Conservation (phyloP, 257 asterid species). For the Mitragyna speciosa region DNA sequence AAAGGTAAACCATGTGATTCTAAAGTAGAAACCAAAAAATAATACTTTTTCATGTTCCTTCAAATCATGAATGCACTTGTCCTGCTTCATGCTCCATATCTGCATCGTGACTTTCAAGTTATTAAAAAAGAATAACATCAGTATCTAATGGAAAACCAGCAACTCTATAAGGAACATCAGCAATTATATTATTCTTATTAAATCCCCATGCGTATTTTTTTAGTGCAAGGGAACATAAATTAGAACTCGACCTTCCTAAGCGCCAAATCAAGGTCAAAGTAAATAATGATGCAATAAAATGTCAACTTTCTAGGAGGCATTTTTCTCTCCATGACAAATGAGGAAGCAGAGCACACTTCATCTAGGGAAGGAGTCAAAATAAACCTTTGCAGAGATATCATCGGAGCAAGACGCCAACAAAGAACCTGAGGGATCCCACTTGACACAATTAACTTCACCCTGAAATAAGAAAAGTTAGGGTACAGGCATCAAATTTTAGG, state of each 20-base stretch:
- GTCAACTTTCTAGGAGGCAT: background rate
- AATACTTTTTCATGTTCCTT: conserved; percentile 30
- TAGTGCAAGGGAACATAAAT: background rate
- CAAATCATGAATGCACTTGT: conserved; percentile 27
- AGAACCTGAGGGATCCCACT: conserved; percentile 36
- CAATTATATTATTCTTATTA: background rate
- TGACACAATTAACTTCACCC: conserved; percentile 44
- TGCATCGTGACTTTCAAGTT: conserved; percentile 15
- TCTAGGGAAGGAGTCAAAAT: background rate
- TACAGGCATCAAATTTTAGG: background rate
- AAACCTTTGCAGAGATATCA: conserved; percentile 35
- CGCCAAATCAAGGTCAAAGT: background rate
- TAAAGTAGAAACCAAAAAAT: background rate
- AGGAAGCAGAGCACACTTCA: background rate
- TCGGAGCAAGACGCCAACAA: conserved; percentile 41
- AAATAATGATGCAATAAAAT: background rate
- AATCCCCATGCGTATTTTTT: background rate
- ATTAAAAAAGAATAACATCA: background rate
- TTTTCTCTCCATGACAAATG: conserved; percentile 1
- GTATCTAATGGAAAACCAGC: background rate
- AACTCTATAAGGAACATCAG: background rate
- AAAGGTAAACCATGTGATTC: background rate
- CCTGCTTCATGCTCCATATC: conserved; percentile 39
- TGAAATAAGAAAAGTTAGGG: conserved; percentile 6
- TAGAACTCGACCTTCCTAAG: background rate